Conservation (phyloP, 1,139 yeast genomes). For the Schizosaccharomyces versatilis region DNA sequence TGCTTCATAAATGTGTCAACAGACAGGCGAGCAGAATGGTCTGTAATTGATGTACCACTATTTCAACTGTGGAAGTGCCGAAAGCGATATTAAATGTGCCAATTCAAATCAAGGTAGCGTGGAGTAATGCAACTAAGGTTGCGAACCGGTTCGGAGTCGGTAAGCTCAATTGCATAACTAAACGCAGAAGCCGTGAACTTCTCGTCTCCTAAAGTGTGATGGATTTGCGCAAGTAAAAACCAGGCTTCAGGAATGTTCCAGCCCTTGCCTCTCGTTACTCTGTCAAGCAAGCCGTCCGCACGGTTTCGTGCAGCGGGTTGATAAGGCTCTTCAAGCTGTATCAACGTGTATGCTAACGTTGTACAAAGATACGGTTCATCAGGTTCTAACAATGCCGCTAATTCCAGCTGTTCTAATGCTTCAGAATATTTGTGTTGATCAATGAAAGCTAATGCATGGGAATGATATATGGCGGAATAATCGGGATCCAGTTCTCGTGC, state of each 20-base stretch:
- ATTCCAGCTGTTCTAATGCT: not conserved
- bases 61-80: too few relatives aligned
- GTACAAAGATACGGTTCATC: not conserved
- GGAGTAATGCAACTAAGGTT: not conserved
- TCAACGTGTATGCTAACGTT: not conserved
- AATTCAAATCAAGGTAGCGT: not conserved
- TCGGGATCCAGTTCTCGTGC: not conserved
- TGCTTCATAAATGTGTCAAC: too few relatives aligned
- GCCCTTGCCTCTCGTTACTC: not conserved
- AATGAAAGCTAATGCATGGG: not conserved
- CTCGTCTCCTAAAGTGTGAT: not conserved
- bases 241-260: constrained; percentile 1
- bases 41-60: too few relatives aligned
- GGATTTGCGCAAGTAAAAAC: not conserved
- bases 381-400: not conserved
- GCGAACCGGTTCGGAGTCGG: not conserved
- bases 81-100: too few relatives aligned
- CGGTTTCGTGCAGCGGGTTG: not conserved
- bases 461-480: not conserved
- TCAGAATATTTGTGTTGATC: not conserved
- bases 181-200: not conserved
- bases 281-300: not conserved
- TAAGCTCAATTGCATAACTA: not conserved
- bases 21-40: too few relatives aligned
- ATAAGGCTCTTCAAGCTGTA: not conserved